Conservation (phyloP, 352 stramenopile species). For the Vaucheria bursata region DNA sequence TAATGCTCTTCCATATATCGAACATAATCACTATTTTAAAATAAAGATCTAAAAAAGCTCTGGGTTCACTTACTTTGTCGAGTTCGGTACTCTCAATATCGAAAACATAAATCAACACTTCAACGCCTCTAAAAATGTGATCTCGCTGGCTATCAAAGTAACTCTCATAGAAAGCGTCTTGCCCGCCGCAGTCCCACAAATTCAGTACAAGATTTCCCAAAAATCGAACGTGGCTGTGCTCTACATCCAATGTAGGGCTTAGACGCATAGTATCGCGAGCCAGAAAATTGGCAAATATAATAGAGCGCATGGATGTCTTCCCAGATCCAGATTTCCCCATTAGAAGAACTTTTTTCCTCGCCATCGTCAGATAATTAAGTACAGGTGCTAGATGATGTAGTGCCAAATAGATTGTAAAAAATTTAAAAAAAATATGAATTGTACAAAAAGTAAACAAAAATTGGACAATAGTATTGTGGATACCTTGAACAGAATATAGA, state of each 20-base stretch:
- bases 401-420: constrained; percentile 30
- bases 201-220: constrained; percentile 96
- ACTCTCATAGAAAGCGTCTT: constrained; percentile 97
- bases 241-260: constrained; percentile 77
- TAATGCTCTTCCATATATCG: too few species aligned
- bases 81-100: constrained; percentile 85
- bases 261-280: constrained; percentile 94
- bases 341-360: constrained; percentile 73
- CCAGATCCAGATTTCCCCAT: constrained; percentile 87
- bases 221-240: constrained; percentile 78
- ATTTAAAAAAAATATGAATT: background rate
- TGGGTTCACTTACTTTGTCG: constrained; percentile 50
- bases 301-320: constrained; percentile 99
- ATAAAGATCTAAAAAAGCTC: too few species aligned
- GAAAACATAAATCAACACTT: constrained; percentile 95
- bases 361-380: too few species aligned
- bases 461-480: background rate
- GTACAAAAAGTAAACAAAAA: constrained; percentile 7
- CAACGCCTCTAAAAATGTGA: constrained; percentile 96
- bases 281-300: constrained; percentile 99
- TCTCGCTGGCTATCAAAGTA: constrained; percentile 98
- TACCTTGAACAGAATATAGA: too few species aligned
- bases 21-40: too few species aligned
- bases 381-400: too few species aligned
- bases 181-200: constrained; percentile 97